Conservation (phyloP, 2,329 filamentous ascomycete genomes). For the Fusarium sacchari region DNA sequence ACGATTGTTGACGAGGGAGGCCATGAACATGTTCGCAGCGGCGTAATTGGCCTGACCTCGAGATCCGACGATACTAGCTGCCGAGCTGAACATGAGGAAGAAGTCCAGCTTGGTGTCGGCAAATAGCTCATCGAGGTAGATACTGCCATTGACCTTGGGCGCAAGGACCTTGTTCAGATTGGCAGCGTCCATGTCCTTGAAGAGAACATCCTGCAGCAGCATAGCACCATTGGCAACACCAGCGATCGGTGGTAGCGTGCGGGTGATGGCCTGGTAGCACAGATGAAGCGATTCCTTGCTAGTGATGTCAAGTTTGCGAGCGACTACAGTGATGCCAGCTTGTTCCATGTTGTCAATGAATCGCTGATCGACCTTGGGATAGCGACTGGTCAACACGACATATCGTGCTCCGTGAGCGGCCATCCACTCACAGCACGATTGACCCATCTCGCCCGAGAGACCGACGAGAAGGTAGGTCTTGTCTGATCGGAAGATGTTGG, state of each 20-base stretch:
- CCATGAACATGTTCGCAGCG: conserved; percentile 53
- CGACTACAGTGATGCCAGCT: background rate
- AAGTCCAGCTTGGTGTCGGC: conserved; percentile 48
- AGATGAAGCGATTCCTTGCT: background rate
- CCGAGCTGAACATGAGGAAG: conserved; percentile 55
- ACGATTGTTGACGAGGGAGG: conserved; percentile 40
- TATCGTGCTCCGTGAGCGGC: conserved; percentile 49
- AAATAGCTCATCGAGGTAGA: conserved; percentile 48
- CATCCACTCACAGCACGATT: conserved; percentile 54
- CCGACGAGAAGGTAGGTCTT: conserved; percentile 50
- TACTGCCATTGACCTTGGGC: conserved; percentile 53
- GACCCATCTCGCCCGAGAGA: conserved; percentile 49
- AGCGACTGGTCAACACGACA: conserved; percentile 53
- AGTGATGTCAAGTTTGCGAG: conserved; percentile 2
- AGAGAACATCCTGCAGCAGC: conserved; percentile 52
- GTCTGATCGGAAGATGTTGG: conserved; percentile 12
- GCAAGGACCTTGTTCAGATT: conserved; percentile 41
- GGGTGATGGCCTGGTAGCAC: conserved; percentile 13
- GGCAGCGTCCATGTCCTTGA: conserved; percentile 46
- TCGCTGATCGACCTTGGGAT: conserved; percentile 37
- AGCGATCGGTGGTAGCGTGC: conserved; percentile 47
- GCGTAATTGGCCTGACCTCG: conserved; percentile 51
- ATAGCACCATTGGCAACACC: conserved; percentile 58
- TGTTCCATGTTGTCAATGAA: conserved; percentile 37
- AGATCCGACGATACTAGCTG: conserved; percentile 49